Evolutionary conservation across 257 asterid species (phyloP), one percentile per base, ranked within the genome.

Genomic region (Mentha longifolia): DNA sequence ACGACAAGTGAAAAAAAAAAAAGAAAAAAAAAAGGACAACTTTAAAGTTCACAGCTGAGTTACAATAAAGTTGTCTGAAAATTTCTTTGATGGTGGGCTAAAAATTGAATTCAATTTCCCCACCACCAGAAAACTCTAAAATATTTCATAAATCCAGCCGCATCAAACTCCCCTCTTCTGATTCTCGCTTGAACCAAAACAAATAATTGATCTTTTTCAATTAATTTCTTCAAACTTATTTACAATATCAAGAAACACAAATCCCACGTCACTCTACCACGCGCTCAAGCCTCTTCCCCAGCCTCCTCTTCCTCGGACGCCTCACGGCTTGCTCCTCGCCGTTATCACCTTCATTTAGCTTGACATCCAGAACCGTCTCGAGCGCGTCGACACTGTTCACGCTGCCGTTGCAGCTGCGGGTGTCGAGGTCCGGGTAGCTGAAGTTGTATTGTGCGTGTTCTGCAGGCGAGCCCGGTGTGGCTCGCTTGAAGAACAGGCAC

Each of bases 401-500:
- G 19, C 80, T 86, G 4, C 78, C 67, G 5, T 70, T 46, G 47
- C 68, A 69, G 49, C 79, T 78, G 3, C 22, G 76, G 6, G 76
- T 16, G 9, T 78, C 88, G 0, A 73, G 31, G n/a, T 83, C 90
- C 2, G 84, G 19, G 33, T 77, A 71, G 75, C 79, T 85, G 64
- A 78, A 68, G 79, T 87, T 86, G 11, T 79, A 72, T 9, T 82
- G 83, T 14, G 82, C 78, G 17, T 56, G 58, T 20, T 92, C 88
- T 0, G 91, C 83, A 47, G 72, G 42, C 10, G 96, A 85, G 74
- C 82, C 77, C 3, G 85, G 64, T 12, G 49, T 16, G 0, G 60
- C 85, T 33, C 85, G 80, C 73, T 87, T 92, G 78, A 92, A 83
- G 72, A 88, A 92, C 80, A 92, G 61, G 77, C 90, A 79, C 13